phyloP scores from a whole-genome alignment of 2,329 filamentous ascomycete species.

The Pyrenophora graminea region DNA sequence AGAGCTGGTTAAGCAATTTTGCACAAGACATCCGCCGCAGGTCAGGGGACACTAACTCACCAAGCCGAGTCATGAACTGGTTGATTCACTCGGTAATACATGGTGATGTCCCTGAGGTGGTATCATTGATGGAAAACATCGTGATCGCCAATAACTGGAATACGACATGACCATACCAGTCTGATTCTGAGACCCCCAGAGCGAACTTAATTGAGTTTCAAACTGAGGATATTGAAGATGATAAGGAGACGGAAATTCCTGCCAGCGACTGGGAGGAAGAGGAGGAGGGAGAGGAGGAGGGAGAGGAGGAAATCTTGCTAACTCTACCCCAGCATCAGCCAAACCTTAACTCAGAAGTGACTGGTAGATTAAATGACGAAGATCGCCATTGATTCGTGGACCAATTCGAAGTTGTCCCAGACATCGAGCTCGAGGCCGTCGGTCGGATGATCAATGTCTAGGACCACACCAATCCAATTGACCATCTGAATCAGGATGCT shows the following conservation, averaged over 20 bases:
- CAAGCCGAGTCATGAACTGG: neutral
- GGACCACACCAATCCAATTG: neutral
- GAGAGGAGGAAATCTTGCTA: too few relatives aligned
- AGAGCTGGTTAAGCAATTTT: too few relatives aligned
- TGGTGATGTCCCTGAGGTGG: neutral
- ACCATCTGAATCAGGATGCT: neutral
- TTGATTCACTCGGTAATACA: neutral
- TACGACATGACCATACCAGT: too few relatives aligned
- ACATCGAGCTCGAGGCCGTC: neutral
- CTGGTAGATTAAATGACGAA: neutral
- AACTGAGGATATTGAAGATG: neutral
- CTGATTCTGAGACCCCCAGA: neutral
- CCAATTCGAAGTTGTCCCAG: neutral
- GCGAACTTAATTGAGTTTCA: too few relatives aligned
- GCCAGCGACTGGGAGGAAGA: neutral
- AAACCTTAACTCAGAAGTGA: too few relatives aligned
- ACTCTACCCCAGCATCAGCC: too few relatives aligned
- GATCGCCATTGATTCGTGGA: neutral
- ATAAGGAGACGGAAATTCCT: neutral
- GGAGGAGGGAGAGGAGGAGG: too few relatives aligned
- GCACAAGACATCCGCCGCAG: too few relatives aligned
- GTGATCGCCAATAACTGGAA: neutral
- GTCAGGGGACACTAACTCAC: neutral
- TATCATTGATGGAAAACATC: too few relatives aligned
- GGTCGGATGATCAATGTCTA: neutral